Evolutionary conservation across 768 basidiomycete genomes (phyloP).

Genomic region (Collybiopsis luxurians): DNA sequence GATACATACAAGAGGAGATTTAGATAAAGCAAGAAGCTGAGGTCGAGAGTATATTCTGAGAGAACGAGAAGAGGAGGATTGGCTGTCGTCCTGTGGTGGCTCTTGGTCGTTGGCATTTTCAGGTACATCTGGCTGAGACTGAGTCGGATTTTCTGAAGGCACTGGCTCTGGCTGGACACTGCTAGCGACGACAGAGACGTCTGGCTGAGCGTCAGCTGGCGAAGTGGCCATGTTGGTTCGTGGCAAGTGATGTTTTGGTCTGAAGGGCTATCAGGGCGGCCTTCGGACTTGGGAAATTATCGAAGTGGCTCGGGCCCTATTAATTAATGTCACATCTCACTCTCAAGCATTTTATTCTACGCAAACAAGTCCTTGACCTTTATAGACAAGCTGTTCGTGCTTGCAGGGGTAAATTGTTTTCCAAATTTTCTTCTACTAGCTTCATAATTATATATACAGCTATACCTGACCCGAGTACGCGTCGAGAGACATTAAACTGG

Average conservation of each 20-base stretch:
- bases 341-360: constrained; percentile 76
- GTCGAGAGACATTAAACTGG: constrained; percentile 69
- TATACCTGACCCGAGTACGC: constrained; percentile 58
- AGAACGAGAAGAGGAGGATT: constrained; percentile 32
- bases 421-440: constrained; percentile 6
- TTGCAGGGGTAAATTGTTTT: constrained; percentile 48
- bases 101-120: constrained; percentile 23
- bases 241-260: constrained; percentile 6
- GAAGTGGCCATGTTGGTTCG: constrained; percentile 31
- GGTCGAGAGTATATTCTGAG: constrained; percentile 67
- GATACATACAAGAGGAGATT: constrained; percentile 71
- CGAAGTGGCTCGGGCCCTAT: no score
- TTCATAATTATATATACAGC: constrained; percentile 34
- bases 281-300: constrained; percentile 15
- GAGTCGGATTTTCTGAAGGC: neutral
- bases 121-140: neutral
- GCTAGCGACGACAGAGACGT: neutral
- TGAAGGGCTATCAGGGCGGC: neutral
- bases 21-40: constrained; percentile 65
- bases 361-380: constrained; percentile 54
- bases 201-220: constrained; percentile 15
- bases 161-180: neutral
- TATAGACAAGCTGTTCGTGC: constrained; percentile 72
- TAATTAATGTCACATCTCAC: constrained; percentile 29
- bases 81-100: constrained; percentile 15